Conservation (phyloP, 805 yeast species). For the Nakazawaea molendinolei region DNA sequence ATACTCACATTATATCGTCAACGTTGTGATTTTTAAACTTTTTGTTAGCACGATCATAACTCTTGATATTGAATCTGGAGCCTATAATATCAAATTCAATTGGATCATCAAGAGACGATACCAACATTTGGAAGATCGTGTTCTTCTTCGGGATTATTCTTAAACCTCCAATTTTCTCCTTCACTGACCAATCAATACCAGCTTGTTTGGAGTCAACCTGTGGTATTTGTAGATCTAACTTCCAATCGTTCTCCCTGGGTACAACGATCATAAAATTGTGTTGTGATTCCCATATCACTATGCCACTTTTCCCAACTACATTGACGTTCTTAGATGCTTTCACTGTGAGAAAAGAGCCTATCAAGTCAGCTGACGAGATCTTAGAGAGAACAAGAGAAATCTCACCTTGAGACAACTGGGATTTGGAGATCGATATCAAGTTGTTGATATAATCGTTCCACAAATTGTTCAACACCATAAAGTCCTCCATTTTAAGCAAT, state of each 20-base stretch:
- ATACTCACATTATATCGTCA: constrained; percentile 45
- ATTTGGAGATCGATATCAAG: constrained; percentile 29
- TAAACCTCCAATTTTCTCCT: constrained; percentile 50
- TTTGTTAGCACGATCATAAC: constrained; percentile 75
- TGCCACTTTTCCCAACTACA: constrained; percentile 60
- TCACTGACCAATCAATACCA: constrained; percentile 7
- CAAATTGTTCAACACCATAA: constrained; percentile 33
- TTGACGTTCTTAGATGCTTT: constrained; percentile 48
- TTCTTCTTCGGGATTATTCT: constrained; percentile 63
- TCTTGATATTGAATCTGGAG: constrained; percentile 65
- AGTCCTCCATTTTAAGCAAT: constrained; percentile 48
- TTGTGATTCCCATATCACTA: constrained; percentile 81
- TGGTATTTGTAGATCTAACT: constrained; percentile 19
- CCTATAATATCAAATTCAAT: constrained; percentile 68
- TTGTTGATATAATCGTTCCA: constrained; percentile 71
- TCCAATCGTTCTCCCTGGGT: constrained; percentile 34
- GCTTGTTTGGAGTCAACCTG: constrained; percentile 9
- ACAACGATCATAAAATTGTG: constrained; percentile 60
- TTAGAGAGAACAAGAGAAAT: constrained; percentile 37
- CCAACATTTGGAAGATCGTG: constrained; percentile 49
- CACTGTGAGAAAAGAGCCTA: constrained; percentile 66
- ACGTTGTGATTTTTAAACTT: constrained; percentile 80
- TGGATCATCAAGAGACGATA: constrained; percentile 27
- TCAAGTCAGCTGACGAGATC: constrained; percentile 71
- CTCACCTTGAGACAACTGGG: constrained; percentile 9